Percentiles rank a stretch among this genome's conserved stretches.
Conservation (phyloP, 306 rosid species). For the Calophaca sinica region DNA sequence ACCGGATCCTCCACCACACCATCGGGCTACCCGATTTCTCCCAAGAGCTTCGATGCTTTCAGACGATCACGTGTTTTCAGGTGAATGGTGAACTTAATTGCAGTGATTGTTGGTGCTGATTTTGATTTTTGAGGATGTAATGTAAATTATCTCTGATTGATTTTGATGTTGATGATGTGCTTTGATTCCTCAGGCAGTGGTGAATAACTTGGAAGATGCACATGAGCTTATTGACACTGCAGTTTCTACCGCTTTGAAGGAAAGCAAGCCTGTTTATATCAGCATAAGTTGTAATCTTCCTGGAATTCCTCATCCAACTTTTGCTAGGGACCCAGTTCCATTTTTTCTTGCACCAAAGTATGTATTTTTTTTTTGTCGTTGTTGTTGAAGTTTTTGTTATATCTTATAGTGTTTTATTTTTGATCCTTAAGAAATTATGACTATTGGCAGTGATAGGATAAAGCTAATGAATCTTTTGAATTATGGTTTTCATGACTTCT, state of each 20-base stretch:
- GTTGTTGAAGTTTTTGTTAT: background rate
- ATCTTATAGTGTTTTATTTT: background rate
- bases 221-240: slow-evolving; percentile 89
- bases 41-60: slow-evolving; percentile 84
- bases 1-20: slow-evolving; percentile 84
- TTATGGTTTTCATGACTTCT: background rate
- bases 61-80: slow-evolving; percentile 77
- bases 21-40: slow-evolving; percentile 81
- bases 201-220: slow-evolving; percentile 81
- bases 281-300: slow-evolving; percentile 82
- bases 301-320: slow-evolving; percentile 76
- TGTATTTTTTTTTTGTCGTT: background rate
- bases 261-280: slow-evolving; percentile 87
- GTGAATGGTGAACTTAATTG: slow-evolving; percentile 24
- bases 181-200: slow-evolving; percentile 66
- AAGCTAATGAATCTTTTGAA: slow-evolving; percentile 8
- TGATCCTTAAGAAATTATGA: slow-evolving; percentile 26
- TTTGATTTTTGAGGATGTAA: background rate
- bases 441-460: background rate
- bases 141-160: slow-evolving; percentile 3
- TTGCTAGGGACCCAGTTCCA: slow-evolving; percentile 83
- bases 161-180: slow-evolving; percentile 9
- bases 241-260: slow-evolving; percentile 88
- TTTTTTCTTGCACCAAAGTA: slow-evolving; percentile 77
- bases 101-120: background rate